phyloP scores from a whole-genome alignment of 1,139 yeast species.

The Candida mesenterica region DNA sequence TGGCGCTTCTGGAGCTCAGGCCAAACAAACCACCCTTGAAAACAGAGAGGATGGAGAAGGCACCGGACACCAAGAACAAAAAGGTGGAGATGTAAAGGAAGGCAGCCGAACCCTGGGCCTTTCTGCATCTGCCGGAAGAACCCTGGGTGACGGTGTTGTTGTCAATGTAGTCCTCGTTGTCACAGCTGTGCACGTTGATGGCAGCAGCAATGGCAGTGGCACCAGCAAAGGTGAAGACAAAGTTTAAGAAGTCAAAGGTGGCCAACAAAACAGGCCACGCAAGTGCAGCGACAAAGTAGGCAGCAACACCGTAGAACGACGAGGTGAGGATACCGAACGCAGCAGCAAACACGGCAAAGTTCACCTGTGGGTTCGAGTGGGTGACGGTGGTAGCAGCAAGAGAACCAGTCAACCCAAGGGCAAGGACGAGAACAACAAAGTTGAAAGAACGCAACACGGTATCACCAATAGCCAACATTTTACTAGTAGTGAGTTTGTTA shows the following conservation, averaged over 20 bases:
- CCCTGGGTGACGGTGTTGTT: slow-evolving; percentile 73
- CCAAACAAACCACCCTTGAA: slow-evolving; percentile 74
- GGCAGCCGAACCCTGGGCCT: slow-evolving; percentile 89
- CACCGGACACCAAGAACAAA: slow-evolving; percentile 66
- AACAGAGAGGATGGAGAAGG: slow-evolving; percentile 59
- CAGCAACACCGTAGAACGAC: slow-evolving; percentile 73
- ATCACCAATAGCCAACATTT: slow-evolving; percentile 69
- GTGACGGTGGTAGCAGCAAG: slow-evolving; percentile 65
- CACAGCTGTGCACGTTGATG: slow-evolving; percentile 82
- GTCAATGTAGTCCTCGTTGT: slow-evolving; percentile 61
- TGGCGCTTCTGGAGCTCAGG: slow-evolving; percentile 28
- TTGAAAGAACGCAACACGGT: slow-evolving; percentile 69
- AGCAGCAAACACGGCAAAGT: slow-evolving; percentile 82
- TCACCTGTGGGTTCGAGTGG: slow-evolving; percentile 74
- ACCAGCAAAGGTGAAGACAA: slow-evolving; percentile 89
- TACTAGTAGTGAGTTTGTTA: slow-evolving; percentile 8
- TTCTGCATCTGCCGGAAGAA: slow-evolving; percentile 80
- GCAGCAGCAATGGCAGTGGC: slow-evolving; percentile 94
- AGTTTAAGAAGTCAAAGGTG: slow-evolving; percentile 77
- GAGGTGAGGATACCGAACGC: slow-evolving; percentile 84
- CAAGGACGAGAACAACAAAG: slow-evolving; percentile 71
- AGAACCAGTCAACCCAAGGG: slow-evolving; percentile 83
- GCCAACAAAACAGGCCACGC: slow-evolving; percentile 86
- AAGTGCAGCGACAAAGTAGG: slow-evolving; percentile 72
- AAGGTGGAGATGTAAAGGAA: slow-evolving; percentile 87